A percentile compares a stretch with the other conserved stretches of the same genome.
phyloP scores from a whole-genome alignment of 352 stramenopile species.

The Globisporangium nagaii region DNA sequence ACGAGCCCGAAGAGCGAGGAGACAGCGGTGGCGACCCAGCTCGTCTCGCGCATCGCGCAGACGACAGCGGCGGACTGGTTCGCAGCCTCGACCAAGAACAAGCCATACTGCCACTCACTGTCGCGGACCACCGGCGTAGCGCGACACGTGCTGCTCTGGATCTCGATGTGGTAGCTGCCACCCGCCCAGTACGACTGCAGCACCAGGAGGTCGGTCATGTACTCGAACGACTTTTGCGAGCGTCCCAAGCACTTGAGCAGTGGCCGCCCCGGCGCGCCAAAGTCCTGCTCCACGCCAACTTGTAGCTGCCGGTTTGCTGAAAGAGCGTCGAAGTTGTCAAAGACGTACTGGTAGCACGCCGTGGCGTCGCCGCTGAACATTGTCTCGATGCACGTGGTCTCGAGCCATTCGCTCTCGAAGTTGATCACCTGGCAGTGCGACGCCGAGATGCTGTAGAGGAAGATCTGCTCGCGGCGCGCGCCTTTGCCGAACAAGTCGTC shows the following conservation, averaged over 20 bases:
- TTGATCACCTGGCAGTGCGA: constrained; percentile 37
- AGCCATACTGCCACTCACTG: constrained; percentile 26
- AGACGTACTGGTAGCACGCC: constrained; percentile 36
- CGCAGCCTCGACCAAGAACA: constrained; percentile 32
- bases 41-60: constrained; percentile 29
- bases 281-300: constrained; percentile 25
- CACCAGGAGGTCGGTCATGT: constrained; percentile 48
- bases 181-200: constrained; percentile 50
- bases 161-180: constrained; percentile 34
- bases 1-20: constrained; percentile 33
- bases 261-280: constrained; percentile 25
- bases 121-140: constrained; percentile 28
- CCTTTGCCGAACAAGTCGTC: constrained; percentile 32
- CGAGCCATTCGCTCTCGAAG: constrained; percentile 26
- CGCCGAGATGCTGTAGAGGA: constrained; percentile 34
- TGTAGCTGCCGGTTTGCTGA: constrained; percentile 22
- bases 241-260: constrained; percentile 43
- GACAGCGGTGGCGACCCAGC: constrained; percentile 31
- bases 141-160: constrained; percentile 46
- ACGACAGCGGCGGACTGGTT: constrained; percentile 33
- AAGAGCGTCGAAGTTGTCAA: constrained; percentile 45
- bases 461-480: constrained; percentile 20
- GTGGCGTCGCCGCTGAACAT: constrained; percentile 17
- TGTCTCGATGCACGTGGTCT: constrained; percentile 20
- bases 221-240: constrained; percentile 28